Percentiles rank a stretch among this genome's conserved stretches.
phyloP scores from a whole-genome alignment of 2,329 filamentous ascomycete species.

The Zymoseptoria crescenta region DNA sequence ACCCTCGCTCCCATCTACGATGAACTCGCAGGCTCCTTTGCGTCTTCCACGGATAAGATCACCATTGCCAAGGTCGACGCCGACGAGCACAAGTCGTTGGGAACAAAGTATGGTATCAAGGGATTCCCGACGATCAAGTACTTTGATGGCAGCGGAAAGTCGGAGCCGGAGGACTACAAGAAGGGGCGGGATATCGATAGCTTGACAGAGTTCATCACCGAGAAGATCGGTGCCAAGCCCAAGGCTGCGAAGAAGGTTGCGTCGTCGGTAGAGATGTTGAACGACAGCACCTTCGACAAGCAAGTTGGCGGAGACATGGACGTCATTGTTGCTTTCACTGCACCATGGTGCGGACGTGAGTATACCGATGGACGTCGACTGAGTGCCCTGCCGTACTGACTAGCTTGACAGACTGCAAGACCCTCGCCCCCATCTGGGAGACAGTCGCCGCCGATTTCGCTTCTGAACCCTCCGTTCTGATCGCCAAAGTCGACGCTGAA shows the following conservation, averaged over 20 bases:
- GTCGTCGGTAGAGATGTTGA: slow-evolving; percentile 72
- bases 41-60: slow-evolving; percentile 65
- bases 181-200: slow-evolving; percentile 83
- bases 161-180: slow-evolving; percentile 71
- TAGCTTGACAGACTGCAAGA: slow-evolving; percentile 76
- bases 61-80: slow-evolving; percentile 94
- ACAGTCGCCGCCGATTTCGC: slow-evolving; percentile 73
- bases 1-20: slow-evolving; percentile 91
- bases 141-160: slow-evolving; percentile 88
- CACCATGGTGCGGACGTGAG: slow-evolving; percentile 97
- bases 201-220: slow-evolving; percentile 67
- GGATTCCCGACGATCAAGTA: slow-evolving; percentile 97
- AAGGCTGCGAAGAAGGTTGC: slow-evolving; percentile 67
- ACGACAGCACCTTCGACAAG: slow-evolving; percentile 68
- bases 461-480: slow-evolving; percentile 67
- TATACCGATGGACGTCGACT: slow-evolving; percentile 27
- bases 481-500: slow-evolving; percentile 95
- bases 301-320: slow-evolving; percentile 77
- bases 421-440: slow-evolving; percentile 83
- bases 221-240: slow-evolving; percentile 78
- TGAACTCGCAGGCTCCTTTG: slow-evolving; percentile 70
- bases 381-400: slow-evolving; percentile 2
- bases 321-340: slow-evolving; percentile 92
- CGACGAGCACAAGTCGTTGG: slow-evolving; percentile 76
- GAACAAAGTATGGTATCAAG: slow-evolving; percentile 78